Evolutionary conservation across 2,329 filamentous ascomycete genomes (phyloP).

Genomic region (Lachnellula cervina): DNA sequence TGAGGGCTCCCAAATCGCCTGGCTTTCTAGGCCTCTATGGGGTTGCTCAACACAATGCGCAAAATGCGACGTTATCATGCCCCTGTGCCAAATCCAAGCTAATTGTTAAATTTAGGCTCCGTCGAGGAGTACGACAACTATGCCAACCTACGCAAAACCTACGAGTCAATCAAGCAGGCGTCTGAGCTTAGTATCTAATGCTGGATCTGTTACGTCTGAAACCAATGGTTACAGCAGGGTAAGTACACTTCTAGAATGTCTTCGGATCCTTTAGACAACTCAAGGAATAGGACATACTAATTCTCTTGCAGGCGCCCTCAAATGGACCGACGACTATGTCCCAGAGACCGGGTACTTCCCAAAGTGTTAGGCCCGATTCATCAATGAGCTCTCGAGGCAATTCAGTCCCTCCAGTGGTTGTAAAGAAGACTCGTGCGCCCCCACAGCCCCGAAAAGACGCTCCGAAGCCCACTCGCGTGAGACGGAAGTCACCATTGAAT

Average conservation of each 20-base stretch:
- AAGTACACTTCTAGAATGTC: not conserved
- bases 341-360: conserved; percentile 38
- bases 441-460: conserved; percentile 38
- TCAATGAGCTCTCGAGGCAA: conserved; percentile 38
- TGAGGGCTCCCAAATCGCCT: no score
- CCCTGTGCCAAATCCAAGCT: not conserved
- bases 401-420: conserved; percentile 37
- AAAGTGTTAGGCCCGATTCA: conserved; percentile 39
- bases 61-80: not conserved
- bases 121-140: conserved; percentile 24
- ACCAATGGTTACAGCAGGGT: conserved; percentile 15
- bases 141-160: conserved; percentile 27
- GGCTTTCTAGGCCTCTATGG: no score
- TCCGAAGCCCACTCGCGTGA: conserved; percentile 29
- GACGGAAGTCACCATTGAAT: conserved; percentile 26
- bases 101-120: conserved; percentile 15
- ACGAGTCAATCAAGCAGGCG: conserved; percentile 32
- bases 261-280: no score
- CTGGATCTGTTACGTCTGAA: conserved; percentile 29
- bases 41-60: no score
- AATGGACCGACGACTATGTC: conserved; percentile 16
- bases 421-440: conserved; percentile 57
- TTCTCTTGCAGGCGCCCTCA: conserved; percentile 22
- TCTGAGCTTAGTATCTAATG: conserved; percentile 41
- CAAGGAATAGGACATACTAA: not conserved